Base-by-base conservation (phyloP, 139 green algal species). In the Tetraselmis chui region DNA sequence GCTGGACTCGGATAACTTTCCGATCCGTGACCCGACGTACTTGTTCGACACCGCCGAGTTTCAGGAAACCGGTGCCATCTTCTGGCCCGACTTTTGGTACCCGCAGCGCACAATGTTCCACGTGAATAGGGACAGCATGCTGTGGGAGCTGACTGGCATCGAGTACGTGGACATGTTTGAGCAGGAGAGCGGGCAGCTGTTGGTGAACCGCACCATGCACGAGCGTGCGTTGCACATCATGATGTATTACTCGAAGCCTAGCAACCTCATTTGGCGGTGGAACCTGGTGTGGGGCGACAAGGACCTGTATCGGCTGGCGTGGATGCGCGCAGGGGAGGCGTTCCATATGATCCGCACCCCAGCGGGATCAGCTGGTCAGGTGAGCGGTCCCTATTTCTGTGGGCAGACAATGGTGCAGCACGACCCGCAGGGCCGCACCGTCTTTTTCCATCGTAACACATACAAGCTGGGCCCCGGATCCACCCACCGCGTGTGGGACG, bases 31-130 rank as follows among this genome's bases (percentile, higher is more conserved):
- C 76, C 81, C 76, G 5, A 77, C 76, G 28, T 77, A 29, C 31
- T 76, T 85, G 2, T 85, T 85, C 32, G 76, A 83, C 26, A 31
- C 18, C 31, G 26, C 2, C 27, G 30, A 85, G 78, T 85, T 76
- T 29, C n/a, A 23, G 5, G 30, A 32, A 11, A n/a, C 32, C 2
- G 81, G 81, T 28, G 81, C 81, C 76, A 76, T 85, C 23, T 81
- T 85, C 76, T 85, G 81, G 81, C 81, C 81, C 22, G 81, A 85
- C 81, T 82, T 75, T 79, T 83, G 58, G 58, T 27, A 59, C 45
- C 79, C 2, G 25, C 23, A 23, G 79, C 31, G 0, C 76, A 77
- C 25, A 23, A 32, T 1, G 45, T 82, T 26, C 76, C 32, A 2
- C 32, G 79, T 28, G n/a, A 76, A 2, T 45, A n/a, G 45, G n/a